Conservation (phyloP, 805 yeast genomes). For the Spencermartinsiella europaea region DNA sequence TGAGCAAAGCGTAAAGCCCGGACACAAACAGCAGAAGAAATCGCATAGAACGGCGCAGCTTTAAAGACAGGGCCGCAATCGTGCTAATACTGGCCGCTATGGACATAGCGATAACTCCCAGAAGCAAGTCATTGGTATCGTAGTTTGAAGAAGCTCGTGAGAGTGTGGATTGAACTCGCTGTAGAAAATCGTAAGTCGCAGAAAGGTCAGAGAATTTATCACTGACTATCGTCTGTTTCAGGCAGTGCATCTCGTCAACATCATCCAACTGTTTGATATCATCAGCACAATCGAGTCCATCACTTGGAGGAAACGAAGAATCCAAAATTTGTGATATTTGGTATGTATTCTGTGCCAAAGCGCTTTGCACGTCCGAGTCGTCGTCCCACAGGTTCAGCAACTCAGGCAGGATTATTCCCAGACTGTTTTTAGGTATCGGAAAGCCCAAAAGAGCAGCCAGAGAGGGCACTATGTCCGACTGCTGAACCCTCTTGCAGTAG, state of each 20-base stretch:
- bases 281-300: constrained; percentile 9
- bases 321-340: constrained; percentile 27
- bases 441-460: constrained; percentile 54
- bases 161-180: constrained; percentile 32
- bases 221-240: constrained; percentile 11
- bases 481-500: constrained; percentile 53
- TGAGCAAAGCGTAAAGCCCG: constrained; percentile 44
- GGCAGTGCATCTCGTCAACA: constrained; percentile 13
- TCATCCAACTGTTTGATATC: constrained; percentile 6
- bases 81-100: constrained; percentile 31
- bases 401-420: constrained; percentile 65
- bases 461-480: constrained; percentile 71
- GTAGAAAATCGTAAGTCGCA: constrained; percentile 36
- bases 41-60: constrained; percentile 13
- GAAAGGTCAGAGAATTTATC: constrained; percentile 11
- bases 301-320: constrained; percentile 16
- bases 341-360: constrained; percentile 38
- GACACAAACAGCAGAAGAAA: constrained; percentile 26
- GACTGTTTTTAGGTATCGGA: constrained; percentile 64
- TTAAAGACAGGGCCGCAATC: constrained; percentile 23
- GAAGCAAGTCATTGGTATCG: constrained; percentile 45
- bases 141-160: constrained; percentile 60
- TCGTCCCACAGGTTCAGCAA: constrained; percentile 49
- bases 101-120: constrained; percentile 36
- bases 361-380: constrained; percentile 44